Percentiles rank a stretch among this genome's conserved stretches.
These are phyloP conservation scores for Borovskyia barvae DNA, from an alignment of 208 protist genomes.

Conservation along the genomic window DNA sequence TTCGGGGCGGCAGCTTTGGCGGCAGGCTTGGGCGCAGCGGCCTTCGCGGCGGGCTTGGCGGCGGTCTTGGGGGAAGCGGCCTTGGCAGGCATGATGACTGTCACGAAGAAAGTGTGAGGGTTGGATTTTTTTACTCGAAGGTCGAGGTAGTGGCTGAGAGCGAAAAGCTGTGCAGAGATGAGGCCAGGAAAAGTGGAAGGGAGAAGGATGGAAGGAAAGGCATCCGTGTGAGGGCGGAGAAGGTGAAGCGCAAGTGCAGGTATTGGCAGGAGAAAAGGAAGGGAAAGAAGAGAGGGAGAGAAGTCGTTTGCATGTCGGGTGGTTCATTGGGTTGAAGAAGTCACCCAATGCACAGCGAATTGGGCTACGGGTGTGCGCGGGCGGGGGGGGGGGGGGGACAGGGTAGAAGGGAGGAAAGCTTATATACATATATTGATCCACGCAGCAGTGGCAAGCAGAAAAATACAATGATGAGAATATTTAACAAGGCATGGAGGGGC, in stretches of 20 bases:
- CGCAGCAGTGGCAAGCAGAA: not conserved
- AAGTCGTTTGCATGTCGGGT: not conserved
- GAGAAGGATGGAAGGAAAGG: not conserved
- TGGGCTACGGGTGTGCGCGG: no score
- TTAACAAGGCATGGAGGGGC: no score
- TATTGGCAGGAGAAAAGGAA: not conserved
- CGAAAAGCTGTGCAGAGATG: conserved; percentile 20
- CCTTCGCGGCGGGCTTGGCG: conserved; percentile 43
- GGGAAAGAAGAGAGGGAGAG: conserved; percentile 1
- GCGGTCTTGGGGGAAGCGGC: conserved; percentile 40
- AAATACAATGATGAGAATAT: no score
- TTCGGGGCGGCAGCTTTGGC: conserved; percentile 44
- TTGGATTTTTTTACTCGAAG: conserved; percentile 83
- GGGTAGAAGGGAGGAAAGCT: no score
- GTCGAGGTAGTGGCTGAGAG: conserved; percentile 60
- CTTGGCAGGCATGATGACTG: conserved; percentile 59
- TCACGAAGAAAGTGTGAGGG: conserved; percentile 12
- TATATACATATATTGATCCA: not conserved
- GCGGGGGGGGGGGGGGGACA: no score
- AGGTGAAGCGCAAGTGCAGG: not conserved
- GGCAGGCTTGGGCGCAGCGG: conserved; percentile 40
- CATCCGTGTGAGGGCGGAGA: not conserved
- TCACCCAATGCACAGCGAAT: no score
- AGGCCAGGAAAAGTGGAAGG: not conserved
- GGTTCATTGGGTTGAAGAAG: not conserved